Percentiles rank a stretch among this genome's conserved stretches.
phyloP scores from a whole-genome alignment of 495 filamentous ascomycete genomes.

The Podospora sp. region DNA sequence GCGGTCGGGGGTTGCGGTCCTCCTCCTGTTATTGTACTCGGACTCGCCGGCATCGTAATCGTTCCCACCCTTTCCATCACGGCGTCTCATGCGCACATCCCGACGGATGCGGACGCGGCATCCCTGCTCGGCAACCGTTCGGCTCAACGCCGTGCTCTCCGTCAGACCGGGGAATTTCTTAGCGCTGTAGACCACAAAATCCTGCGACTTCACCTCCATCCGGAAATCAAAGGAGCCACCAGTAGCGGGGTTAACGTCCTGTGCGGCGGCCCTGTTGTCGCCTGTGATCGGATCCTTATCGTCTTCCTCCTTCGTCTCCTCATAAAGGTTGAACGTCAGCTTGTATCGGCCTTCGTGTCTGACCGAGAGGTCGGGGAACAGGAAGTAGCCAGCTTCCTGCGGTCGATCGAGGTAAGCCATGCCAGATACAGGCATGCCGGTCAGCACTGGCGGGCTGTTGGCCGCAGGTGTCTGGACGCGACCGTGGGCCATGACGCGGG shows the following conservation, averaged over 20 bases:
- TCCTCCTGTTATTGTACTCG: slow-evolving; percentile 58
- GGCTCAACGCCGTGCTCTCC: slow-evolving; percentile 86
- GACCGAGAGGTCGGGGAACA: slow-evolving; percentile 96
- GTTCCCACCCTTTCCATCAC: slow-evolving; percentile 71
- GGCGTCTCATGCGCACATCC: slow-evolving; percentile 94
- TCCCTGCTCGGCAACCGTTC: slow-evolving; percentile 92
- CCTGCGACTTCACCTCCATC: slow-evolving; percentile 85
- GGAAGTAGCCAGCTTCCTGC: slow-evolving; percentile 89
- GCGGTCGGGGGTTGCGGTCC: slow-evolving; percentile 66
- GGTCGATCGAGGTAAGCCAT: slow-evolving; percentile 97
- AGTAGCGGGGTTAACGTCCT: slow-evolving; percentile 24
- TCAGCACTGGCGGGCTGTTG: slow-evolving; percentile 80
- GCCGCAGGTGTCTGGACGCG: slow-evolving; percentile 65
- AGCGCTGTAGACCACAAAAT: slow-evolving; percentile 91
- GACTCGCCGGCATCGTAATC: slow-evolving; percentile 71
- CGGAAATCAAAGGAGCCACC: slow-evolving; percentile 51
- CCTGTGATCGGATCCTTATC: slow-evolving; percentile 48
- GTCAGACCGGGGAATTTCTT: slow-evolving; percentile 98
- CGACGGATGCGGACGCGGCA: slow-evolving; percentile 95
- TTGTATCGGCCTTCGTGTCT: slow-evolving; percentile 92
- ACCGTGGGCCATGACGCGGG: slow-evolving; percentile 81
- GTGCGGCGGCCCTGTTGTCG: slow-evolving; percentile 25
- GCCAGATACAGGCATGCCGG: slow-evolving; percentile 92
- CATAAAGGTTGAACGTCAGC: slow-evolving; percentile 88
- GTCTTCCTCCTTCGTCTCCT: slow-evolving; percentile 77